Evolutionary conservation across 768 basidiomycete genomes (phyloP), one percentile per base, ranked within the genome.

Genomic region (Collybia mongolica): DNA sequence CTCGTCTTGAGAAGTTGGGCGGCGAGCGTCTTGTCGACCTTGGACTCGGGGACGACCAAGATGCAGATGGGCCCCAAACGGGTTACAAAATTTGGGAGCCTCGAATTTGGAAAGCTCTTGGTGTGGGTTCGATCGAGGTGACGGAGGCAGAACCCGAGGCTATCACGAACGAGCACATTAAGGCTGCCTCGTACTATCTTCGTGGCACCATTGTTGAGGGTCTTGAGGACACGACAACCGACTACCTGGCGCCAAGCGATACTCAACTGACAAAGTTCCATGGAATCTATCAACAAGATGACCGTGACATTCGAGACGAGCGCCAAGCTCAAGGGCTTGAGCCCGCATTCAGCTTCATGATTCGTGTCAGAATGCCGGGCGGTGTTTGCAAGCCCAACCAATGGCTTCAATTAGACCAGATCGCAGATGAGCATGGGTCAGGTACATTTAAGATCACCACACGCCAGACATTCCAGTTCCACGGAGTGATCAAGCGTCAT

Each of bases 81-180:
- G 97, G 95, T 0, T 99, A 98, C 80, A 96, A 90, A 66, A 55
- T 80, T n/a, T 98, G 95, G 94, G 96, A 98, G 65, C 85, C 93
- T 29, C 73, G 79, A 41, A 58, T 98, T 32, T 99, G 97, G 97
- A 93, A 96, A 70, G 88, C 86, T 1, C 76, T 98, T 23, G 94
- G 96, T 44, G 94, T 98, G 40, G 97, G 94, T 66, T 74, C 73
- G 14, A 72, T 98, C 43, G 90, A 97, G 65, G 83, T 98, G 17
- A 81, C 77, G 26, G 97, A 98, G 69, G 88, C 86, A 17, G 95
- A 98, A 65, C 95, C 95, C 0, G 95, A 98, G 60, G 85, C 92
- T 1, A 96, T 99, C 67, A 98, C 97, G 48, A 98, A 98, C 75
- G 97, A 99, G 71, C 93, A 98, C 69, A 98, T 98, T 80, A 99